phyloP scores from a whole-genome alignment of 495 filamentous ascomycete genomes.

The Aspergillus cristatus region DNA sequence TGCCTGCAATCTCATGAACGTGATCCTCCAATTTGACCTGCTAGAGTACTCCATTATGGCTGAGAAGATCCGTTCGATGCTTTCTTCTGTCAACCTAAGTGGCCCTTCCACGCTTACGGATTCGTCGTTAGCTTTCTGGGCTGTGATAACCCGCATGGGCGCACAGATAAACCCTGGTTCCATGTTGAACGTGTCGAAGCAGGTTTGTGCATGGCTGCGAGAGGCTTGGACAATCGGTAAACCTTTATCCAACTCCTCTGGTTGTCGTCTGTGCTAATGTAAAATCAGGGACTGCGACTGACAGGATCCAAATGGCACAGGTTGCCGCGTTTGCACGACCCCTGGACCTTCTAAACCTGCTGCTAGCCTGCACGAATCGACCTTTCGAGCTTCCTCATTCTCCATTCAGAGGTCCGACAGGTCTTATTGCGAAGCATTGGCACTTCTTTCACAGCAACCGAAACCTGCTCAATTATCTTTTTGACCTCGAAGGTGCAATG shows the following conservation, averaged over 20 bases:
- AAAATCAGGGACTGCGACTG: constrained; percentile 22
- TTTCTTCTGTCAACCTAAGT: constrained; percentile 66
- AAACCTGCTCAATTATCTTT: constrained; percentile 26
- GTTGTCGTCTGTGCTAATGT: constrained; percentile 8
- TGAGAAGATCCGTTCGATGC: constrained; percentile 56
- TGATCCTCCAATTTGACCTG: constrained; percentile 53
- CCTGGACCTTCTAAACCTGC: constrained; percentile 26
- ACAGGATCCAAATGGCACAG: constrained; percentile 32
- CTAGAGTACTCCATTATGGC: constrained; percentile 54
- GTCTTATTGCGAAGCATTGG: constrained; percentile 27
- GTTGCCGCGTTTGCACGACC: constrained; percentile 33
- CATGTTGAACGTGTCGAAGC: constrained; percentile 52
- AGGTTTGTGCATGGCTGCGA: constrained; percentile 71
- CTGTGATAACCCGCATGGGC: constrained; percentile 47
- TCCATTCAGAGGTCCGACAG: constrained; percentile 16
- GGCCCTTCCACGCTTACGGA: constrained; percentile 76
- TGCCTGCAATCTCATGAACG: constrained; percentile 66
- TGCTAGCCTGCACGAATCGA: constrained; percentile 35
- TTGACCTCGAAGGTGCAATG: constrained; percentile 18
- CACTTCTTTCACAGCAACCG: constrained; percentile 26
- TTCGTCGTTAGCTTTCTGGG: constrained; percentile 66
- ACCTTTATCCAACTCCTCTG: constrained; percentile 6
- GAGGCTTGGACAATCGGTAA: constrained; percentile 69
- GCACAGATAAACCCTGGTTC: constrained; percentile 49
- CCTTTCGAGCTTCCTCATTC: constrained; percentile 12